These are phyloP conservation scores for Quercus aquifolioides DNA, from an alignment of 306 rosid species.

Conservation along the genomic window DNA sequence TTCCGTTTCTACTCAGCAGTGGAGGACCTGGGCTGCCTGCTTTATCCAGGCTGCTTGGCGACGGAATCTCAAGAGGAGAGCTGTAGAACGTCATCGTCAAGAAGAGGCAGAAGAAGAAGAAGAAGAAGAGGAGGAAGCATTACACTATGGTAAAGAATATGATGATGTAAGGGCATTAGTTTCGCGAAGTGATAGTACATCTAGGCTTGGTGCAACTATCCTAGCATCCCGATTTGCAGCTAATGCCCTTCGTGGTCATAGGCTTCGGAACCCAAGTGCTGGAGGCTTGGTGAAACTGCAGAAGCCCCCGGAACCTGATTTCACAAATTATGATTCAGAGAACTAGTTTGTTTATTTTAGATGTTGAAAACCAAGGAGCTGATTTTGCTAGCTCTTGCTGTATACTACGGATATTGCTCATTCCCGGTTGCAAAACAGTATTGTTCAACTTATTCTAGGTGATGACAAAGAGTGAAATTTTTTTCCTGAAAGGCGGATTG, in stretches of 20 bases:
- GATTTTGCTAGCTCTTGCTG: neutral
- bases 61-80: conserved; percentile 45
- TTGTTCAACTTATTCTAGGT: neutral
- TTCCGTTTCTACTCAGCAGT: conserved; percentile 92
- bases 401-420: neutral
- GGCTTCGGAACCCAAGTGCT: conserved; percentile 39
- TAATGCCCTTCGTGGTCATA: conserved; percentile 59
- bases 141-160: conserved; percentile 12
- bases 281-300: conserved; percentile 23
- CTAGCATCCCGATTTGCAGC: conserved; percentile 75
- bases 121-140: conserved; percentile 19
- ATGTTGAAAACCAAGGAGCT: neutral
- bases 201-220: conserved; percentile 48
- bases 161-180: conserved; percentile 30
- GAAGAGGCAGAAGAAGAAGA: conserved; percentile 42
- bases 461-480: neutral
- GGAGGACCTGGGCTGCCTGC: conserved; percentile 93
- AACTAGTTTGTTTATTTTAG: neutral
- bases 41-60: conserved; percentile 89
- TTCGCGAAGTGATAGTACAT: neutral
- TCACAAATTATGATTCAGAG: conserved; percentile 30
- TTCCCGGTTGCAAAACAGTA: neutral
- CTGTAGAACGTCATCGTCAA: conserved; percentile 34
- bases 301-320: conserved; percentile 87
- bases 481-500: neutral